These are phyloP conservation scores for Aureobasidium uvarum DNA, from an alignment of 2,329 filamentous ascomycete genomes.

Conservation along the genomic window DNA sequence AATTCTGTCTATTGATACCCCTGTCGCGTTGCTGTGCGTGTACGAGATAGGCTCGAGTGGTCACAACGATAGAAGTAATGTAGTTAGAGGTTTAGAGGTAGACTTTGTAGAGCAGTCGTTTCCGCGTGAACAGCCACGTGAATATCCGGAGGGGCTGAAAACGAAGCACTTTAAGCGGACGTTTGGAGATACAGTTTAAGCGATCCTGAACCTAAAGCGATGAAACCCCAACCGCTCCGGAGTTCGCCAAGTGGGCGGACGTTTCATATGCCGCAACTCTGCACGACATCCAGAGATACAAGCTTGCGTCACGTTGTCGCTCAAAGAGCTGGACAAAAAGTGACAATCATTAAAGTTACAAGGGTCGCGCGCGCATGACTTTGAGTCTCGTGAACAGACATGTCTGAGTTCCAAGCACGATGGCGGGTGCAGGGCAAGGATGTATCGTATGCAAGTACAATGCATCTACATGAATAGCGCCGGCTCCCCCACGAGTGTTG, in stretches of 20 bases:
- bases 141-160: background rate
- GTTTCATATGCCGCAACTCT: constrained; percentile 3
- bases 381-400: background rate
- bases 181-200: constrained; percentile 16
- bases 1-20: background rate
- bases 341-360: background rate
- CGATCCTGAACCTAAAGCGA: background rate
- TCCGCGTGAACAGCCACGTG: background rate
- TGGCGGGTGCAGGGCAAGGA: constrained; percentile 7
- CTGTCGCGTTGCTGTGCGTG: background rate
- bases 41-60: background rate
- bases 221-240: constrained; percentile 18
- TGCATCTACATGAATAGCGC: constrained; percentile 8
- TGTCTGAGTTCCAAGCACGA: background rate
- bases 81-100: background rate
- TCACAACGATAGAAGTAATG: background rate
- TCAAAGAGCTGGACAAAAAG: background rate
- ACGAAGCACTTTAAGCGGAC: constrained; percentile 16
- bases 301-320: background rate
- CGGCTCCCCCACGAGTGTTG: constrained; percentile 17
- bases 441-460: constrained; percentile 11
- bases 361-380: background rate
- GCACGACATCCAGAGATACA: constrained; percentile 13
- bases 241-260: background rate
- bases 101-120: constrained; percentile 1